A percentile compares a stretch with the other conserved stretches of the same genome.
phyloP scores from a whole-genome alignment of 2,329 filamentous ascomycete species.

The Verticillium nonalfalfae region DNA sequence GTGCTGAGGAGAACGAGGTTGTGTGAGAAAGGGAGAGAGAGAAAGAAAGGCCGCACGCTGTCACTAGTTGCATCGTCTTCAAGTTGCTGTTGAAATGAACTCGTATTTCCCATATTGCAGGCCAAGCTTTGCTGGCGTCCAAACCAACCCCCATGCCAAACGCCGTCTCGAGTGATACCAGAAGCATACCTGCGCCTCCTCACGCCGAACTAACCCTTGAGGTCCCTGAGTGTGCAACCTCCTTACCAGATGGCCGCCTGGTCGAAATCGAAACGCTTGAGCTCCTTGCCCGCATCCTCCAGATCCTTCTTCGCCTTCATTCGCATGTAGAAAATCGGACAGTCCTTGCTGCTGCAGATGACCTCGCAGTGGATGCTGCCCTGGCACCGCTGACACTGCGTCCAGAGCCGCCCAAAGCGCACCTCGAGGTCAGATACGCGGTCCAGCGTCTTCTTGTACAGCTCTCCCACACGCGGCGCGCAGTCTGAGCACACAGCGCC shows the following conservation, averaged over 20 bases:
- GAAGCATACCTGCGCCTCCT: neutral
- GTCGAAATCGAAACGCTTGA: conserved; percentile 84
- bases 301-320: conserved; percentile 99
- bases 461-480: conserved; percentile 75
- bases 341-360: conserved; percentile 93
- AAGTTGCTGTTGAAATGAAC: neutral
- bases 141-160: neutral
- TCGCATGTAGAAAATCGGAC: conserved; percentile 99
- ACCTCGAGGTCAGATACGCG: conserved; percentile 91
- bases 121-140: neutral
- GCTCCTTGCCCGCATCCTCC: conserved; percentile 87
- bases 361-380: conserved; percentile 98
- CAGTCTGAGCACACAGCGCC: conserved; percentile 89
- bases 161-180: neutral
- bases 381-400: conserved; percentile 95
- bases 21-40: too few relatives aligned
- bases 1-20: neutral
- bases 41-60: neutral
- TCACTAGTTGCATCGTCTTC: too few relatives aligned
- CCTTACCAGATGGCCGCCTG: conserved; percentile 56
- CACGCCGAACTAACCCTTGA: neutral
- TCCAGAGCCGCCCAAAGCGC: conserved; percentile 89
- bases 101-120: neutral
- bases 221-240: too few relatives aligned
- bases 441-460: conserved; percentile 86